Evolutionary conservation across 2,329 filamentous ascomycete species (phyloP).

Genomic region (Penicillium palitans): DNA sequence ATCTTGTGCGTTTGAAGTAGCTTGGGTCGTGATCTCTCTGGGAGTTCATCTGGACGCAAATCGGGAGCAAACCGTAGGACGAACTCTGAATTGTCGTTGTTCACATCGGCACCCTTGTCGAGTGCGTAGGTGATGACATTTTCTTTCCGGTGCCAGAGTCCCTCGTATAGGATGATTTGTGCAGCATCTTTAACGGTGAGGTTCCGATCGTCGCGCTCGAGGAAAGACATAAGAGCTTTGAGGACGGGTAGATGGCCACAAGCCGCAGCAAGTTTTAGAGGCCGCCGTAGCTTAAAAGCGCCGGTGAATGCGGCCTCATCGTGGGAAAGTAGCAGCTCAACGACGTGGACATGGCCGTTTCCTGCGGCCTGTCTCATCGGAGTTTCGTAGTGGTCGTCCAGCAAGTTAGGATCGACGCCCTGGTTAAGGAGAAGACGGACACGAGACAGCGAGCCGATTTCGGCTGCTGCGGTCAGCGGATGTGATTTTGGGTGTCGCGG

Average conservation of each 20-base stretch:
- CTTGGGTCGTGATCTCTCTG: neutral
- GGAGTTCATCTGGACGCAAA: neutral
- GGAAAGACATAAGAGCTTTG: neutral
- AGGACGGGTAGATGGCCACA: neutral
- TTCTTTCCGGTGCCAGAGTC: neutral
- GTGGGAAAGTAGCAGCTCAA: neutral
- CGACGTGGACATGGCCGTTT: neutral
- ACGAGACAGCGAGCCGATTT: neutral
- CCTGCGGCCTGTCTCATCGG: neutral
- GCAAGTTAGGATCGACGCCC: neutral
- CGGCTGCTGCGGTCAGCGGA: neutral
- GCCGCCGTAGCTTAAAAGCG: neutral
- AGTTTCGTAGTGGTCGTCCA: neutral
- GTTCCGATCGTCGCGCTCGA: neutral
- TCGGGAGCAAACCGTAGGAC: neutral
- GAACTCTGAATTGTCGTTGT: neutral
- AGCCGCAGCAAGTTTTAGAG: neutral
- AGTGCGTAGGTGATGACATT: neutral
- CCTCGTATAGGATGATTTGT: slow-evolving; percentile 1
- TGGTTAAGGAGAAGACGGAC: neutral
- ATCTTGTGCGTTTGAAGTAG: neutral
- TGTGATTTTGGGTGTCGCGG: neutral
- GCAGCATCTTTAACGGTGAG: neutral
- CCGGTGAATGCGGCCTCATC: neutral
- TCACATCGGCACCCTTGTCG: neutral